Conservation (phyloP, 306 rosid genomes). For the Hylodesmum podocarpum region DNA sequence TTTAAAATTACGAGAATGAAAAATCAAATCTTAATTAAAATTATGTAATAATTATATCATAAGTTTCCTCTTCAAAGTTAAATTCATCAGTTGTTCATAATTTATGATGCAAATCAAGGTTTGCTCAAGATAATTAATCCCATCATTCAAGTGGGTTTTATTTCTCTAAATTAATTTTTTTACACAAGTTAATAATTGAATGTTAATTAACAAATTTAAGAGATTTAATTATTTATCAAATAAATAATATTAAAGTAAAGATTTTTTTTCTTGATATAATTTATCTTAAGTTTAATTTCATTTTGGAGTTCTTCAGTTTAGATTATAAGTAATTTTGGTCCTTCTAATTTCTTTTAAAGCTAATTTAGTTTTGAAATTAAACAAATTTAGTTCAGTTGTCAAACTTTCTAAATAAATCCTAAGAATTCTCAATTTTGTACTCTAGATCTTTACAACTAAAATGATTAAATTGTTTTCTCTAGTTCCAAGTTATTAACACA, state of each 20-base stretch:
- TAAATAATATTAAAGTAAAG: neutral
- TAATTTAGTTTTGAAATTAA: neutral
- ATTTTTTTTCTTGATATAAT: neutral
- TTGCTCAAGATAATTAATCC: neutral
- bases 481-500: no score
- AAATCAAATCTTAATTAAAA: neutral
- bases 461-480: no score
- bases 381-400: no score
- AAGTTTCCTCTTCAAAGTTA: no score
- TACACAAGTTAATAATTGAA: neutral
- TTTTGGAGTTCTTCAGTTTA: neutral
- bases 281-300: neutral
- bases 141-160: neutral
- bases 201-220: neutral
- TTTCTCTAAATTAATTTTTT: neutral
- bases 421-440: no score
- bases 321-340: neutral
- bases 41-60: neutral
- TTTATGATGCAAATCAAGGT: neutral
- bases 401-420: no score
- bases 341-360: neutral
- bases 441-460: no score
- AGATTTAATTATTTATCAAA: neutral
- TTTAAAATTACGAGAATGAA: neutral
- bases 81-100: no score